Percentiles rank a stretch among this genome's conserved stretches.
Evolutionary conservation across 352 stramenopile genomes (phyloP).

Genomic region (Phytophthora rubi): DNA sequence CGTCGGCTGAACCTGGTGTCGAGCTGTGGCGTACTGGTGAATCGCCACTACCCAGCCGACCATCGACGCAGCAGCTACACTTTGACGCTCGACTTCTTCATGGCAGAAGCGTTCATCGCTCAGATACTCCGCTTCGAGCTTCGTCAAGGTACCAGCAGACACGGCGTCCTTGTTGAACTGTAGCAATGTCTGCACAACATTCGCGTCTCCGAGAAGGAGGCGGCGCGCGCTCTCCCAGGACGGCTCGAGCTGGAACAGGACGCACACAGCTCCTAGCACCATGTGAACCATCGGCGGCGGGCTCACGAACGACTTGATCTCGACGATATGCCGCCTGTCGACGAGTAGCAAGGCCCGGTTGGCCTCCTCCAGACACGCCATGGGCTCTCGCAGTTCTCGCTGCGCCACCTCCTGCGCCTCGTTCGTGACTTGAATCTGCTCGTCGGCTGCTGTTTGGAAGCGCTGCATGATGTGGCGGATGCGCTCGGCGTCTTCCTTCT

Average conservation of each 20-base stretch:
- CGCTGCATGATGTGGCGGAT: constrained; percentile 68
- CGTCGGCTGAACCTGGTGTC: constrained; percentile 63
- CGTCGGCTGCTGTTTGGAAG: constrained; percentile 60
- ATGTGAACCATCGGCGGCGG: constrained; percentile 74
- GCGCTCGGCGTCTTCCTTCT: constrained; percentile 51
- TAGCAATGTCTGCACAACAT: constrained; percentile 74
- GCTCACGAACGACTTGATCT: constrained; percentile 87
- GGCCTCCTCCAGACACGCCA: constrained; percentile 73
- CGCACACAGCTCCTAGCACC: constrained; percentile 74
- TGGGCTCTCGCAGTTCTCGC: constrained; percentile 60
- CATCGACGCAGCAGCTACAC: constrained; percentile 79
- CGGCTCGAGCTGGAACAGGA: constrained; percentile 73
- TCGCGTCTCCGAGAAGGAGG: constrained; percentile 63
- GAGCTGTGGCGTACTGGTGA: constrained; percentile 59
- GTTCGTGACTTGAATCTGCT: constrained; percentile 70
- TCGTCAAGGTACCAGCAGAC: constrained; percentile 38
- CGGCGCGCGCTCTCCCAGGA: constrained; percentile 76
- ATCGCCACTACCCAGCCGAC: constrained; percentile 78
- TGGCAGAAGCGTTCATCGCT: constrained; percentile 59
- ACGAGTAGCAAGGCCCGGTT: constrained; percentile 66
- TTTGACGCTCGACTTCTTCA: constrained; percentile 80
- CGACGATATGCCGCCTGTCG: constrained; percentile 76
- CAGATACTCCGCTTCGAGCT: constrained; percentile 59
- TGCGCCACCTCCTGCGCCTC: constrained; percentile 67
- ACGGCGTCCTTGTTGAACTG: constrained; percentile 81